Percentiles rank a stretch among this genome's conserved stretches.
Evolutionary conservation across 2,329 filamentous ascomycete genomes (phyloP).

Genomic region (Penicillium sclerotiorum): DNA sequence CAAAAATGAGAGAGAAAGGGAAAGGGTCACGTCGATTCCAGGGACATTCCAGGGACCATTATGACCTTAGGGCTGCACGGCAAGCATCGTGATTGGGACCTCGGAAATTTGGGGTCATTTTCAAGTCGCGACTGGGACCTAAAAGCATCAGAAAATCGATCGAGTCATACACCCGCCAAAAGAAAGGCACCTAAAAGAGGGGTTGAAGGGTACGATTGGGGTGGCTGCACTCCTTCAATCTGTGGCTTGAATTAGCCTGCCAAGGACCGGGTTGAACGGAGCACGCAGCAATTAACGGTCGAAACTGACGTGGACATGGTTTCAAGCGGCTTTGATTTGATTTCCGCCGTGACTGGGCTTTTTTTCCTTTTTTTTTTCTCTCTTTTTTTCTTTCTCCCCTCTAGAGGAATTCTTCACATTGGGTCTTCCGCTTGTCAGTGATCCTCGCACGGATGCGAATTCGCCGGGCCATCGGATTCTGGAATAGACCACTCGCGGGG

Average conservation of each 20-base stretch:
- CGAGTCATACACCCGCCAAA: not conserved
- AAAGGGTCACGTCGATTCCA: not conserved
- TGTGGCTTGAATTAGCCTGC: slow-evolving; percentile 27
- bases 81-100: not conserved
- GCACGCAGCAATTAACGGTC: too few species aligned
- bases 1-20: not conserved
- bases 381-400: not conserved
- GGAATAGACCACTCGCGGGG: slow-evolving; percentile 29
- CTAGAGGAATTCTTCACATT: not conserved
- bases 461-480: slow-evolving; percentile 30
- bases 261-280: slow-evolving; percentile 27
- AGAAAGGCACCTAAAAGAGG: slow-evolving; percentile 1
- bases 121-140: not conserved
- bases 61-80: not conserved
- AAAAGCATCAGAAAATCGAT: not conserved
- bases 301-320: slow-evolving; percentile 10
- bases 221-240: slow-evolving; percentile 22
- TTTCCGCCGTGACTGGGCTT: not conserved
- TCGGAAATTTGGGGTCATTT: not conserved
- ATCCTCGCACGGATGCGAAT: slow-evolving; percentile 30
- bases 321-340: slow-evolving; percentile 13
- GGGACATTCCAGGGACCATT: not conserved
- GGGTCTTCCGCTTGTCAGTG: slow-evolving; percentile 7
- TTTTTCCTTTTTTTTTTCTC: not conserved
- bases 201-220: slow-evolving; percentile 11